These are phyloP conservation scores for Phytophthora tubulina DNA, from an alignment of 352 stramenopile genomes.

Conservation along the genomic window DNA sequence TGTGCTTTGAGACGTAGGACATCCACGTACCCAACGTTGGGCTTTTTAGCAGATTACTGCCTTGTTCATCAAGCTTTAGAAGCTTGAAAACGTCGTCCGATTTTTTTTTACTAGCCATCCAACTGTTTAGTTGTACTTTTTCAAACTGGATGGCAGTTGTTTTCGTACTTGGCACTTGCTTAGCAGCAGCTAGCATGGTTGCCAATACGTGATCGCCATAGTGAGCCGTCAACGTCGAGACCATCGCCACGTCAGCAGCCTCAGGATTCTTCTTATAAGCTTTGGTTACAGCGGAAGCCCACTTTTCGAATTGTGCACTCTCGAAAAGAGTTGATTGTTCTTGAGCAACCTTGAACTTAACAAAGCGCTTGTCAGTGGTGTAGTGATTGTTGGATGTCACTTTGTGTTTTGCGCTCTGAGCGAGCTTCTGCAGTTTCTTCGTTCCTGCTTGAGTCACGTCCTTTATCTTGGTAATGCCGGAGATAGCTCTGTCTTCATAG, in stretches of 20 bases:
- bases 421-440: conserved; percentile 11
- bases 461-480: conserved; percentile 3
- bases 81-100: conserved; percentile 1
- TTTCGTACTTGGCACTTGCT: neutral
- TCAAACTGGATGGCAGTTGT: neutral
- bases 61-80: conserved; percentile 7
- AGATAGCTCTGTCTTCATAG: neutral
- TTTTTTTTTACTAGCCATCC: neutral
- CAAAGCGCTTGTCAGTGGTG: too few relatives aligned
- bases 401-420: neutral
- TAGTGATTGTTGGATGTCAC: neutral
- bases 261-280: conserved; percentile 5
- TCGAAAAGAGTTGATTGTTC: neutral
- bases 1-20: neutral
- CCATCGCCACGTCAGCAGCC: neutral
- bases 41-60: conserved; percentile 5
- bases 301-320: conserved; percentile 3
- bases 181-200: neutral
- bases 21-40: neutral
- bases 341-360: neutral
- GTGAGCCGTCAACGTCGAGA: neutral
- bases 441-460: neutral
- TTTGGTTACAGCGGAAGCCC: neutral
- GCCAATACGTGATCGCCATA: conserved; percentile 4
- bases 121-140: neutral